Conservation (phyloP, 108 stramenopile species). For the Epithemia pelagica region DNA sequence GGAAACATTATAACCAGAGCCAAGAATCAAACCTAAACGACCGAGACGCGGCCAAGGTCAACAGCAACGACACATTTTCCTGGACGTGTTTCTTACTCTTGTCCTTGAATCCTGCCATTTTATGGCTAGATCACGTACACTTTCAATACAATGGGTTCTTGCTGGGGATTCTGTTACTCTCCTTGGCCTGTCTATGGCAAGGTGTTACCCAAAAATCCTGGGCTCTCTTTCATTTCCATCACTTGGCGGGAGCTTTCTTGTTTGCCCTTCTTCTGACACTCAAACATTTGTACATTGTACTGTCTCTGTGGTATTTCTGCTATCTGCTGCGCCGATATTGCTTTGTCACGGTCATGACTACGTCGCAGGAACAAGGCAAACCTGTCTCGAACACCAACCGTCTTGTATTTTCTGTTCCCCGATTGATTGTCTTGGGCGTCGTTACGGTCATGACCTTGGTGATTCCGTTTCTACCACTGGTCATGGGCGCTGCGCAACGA, state of each 20-base stretch:
- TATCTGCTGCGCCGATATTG: conserved; percentile 77
- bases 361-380: neutral
- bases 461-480: conserved; percentile 62
- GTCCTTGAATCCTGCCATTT: conserved; percentile 68
- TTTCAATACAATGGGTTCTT: conserved; percentile 97
- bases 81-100: conserved; percentile 41
- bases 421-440: conserved; percentile 47
- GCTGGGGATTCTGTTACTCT: conserved; percentile 76
- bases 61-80: conserved; percentile 10
- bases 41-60: neutral
- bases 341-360: conserved; percentile 2
- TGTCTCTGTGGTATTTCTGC: conserved; percentile 84
- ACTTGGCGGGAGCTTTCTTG: conserved; percentile 47
- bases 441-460: conserved; percentile 50
- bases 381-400: neutral
- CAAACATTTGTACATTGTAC: conserved; percentile 89
- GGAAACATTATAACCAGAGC: neutral
- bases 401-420: conserved; percentile 26
- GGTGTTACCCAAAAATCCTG: conserved; percentile 18
- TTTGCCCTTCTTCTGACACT: conserved; percentile 76
- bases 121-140: conserved; percentile 92
- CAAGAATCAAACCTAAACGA: neutral
- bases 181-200: conserved; percentile 51
- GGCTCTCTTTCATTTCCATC: conserved; percentile 18
- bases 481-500: conserved; percentile 19